Base-by-base conservation (phyloP, 2,329 filamentous ascomycete species). In the Verticillium nubilum region DNA sequence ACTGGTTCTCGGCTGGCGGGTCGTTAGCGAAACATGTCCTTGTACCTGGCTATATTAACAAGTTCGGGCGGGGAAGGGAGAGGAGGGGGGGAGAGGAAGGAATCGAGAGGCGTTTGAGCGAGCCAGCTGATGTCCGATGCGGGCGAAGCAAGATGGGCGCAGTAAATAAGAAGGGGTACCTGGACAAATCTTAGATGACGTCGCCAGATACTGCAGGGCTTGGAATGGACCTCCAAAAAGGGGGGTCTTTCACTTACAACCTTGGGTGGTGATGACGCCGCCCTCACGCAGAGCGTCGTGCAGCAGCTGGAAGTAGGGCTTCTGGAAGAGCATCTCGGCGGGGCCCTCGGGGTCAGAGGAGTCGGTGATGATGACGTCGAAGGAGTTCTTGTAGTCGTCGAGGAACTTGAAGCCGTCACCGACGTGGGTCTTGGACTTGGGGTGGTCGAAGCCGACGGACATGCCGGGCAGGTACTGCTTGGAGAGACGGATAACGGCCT, bases 401-500 rank as follows among this genome's bases (percentile, higher is more conserved):
- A 99, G 86, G 85, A 97, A 99, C 84, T 98, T 95, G 87, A 99
- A 99, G 73, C 95, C 95, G 72, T 99, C 95, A 70, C 93, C 95
- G 65, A 99, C 84, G 80, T 97, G 92, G 67, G 91, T 89, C 80
- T 89, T 93, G 75, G 92, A 88, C 78, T 96, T 96, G 74, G 93
- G 91, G 85, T 98, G 92, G 70, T 92, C 83, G 82, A 96, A 97
- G 70, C 94, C 92, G 66, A 90, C 87, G 67, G 92, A 85, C 95
- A 99, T 99, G 73, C 86, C 86, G 62, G 94, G 94, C 57, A 99
- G 90, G 83, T 92, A 97, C 84, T 97, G 85, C 90, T 98, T 98
- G 77, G 93, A 97, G 72, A 99, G 88, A 70, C 95, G 92, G 79
- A 97, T 96, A 76, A 99, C 95, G 67, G 95, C 94, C 86, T 98